A percentile compares a stretch with the other conserved stretches of the same genome.
These are phyloP conservation scores for Neoscytalidium dimidiatum DNA, from an alignment of 2,329 filamentous ascomycete species.

Conservation along the genomic window DNA sequence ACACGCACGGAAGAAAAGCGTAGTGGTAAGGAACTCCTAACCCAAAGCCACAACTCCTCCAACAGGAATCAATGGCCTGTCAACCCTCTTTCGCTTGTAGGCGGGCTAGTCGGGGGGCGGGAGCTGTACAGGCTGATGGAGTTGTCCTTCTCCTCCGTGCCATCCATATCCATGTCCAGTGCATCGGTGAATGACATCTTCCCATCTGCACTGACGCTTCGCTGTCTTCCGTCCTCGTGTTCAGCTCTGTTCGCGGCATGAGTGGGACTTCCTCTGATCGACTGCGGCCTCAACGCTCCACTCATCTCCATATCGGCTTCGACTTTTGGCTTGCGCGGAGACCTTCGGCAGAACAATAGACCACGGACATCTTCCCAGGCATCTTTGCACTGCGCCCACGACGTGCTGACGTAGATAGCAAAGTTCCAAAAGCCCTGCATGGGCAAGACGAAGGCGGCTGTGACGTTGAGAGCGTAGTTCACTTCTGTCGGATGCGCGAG, in stretches of 20 bases:
- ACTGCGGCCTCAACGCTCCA: background rate
- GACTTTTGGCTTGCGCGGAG: background rate
- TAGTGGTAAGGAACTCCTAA: background rate
- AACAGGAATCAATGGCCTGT: background rate
- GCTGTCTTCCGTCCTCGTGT: background rate
- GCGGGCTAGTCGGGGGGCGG: background rate
- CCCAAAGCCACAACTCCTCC: background rate
- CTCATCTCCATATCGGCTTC: background rate
- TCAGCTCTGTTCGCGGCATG: no score
- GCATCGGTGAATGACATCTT: background rate
- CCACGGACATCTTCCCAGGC: conserved; percentile 2
- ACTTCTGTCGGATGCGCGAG: conserved; percentile 56
- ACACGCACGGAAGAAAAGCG: background rate
- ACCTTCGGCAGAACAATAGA: background rate
- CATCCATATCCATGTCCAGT: background rate
- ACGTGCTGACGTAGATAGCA: conserved; percentile 73
- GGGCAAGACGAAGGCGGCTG: conserved; percentile 73
- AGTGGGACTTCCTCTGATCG: background rate
- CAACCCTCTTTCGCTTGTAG: background rate
- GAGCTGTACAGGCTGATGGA: background rate
- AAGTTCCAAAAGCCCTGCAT: conserved; percentile 86
- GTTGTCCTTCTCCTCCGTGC: background rate
- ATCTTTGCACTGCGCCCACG: conserved; percentile 55
- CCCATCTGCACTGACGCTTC: background rate
- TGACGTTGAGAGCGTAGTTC: conserved; percentile 64